Conservation (phyloP, 345 rosid genomes). For the Populus tremula region DNA sequence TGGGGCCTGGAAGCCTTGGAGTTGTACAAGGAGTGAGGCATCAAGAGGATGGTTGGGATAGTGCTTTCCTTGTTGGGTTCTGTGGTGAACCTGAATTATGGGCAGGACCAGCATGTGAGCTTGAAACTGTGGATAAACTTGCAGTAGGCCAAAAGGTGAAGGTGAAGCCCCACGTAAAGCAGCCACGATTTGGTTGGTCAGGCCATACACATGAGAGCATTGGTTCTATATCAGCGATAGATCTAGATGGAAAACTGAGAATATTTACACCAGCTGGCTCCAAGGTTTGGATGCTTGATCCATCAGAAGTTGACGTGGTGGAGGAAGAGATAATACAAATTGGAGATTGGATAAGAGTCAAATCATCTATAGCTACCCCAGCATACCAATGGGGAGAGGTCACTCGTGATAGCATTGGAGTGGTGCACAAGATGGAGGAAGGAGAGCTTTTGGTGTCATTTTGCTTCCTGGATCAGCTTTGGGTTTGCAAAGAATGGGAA, state of each 20-base stretch:
- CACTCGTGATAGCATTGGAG: conserved; percentile 81
- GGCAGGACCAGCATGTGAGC: conserved; percentile 70
- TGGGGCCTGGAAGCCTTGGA: conserved; percentile 80
- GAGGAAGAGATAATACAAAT: conserved; percentile 76
- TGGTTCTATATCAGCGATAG: conserved; percentile 82
- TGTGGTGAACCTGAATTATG: conserved; percentile 94
- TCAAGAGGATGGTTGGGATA: conserved; percentile 81
- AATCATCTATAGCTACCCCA: conserved; percentile 63
- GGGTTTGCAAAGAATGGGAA: conserved; percentile 90
- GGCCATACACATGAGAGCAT: conserved; percentile 77
- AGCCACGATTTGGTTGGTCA: conserved; percentile 97
- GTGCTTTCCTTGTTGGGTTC: conserved; percentile 68
- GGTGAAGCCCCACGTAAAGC: conserved; percentile 74
- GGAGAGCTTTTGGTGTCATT: conserved; percentile 80
- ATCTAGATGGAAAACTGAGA: conserved; percentile 90
- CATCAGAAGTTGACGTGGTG: conserved; percentile 77
- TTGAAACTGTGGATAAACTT: conserved; percentile 65
- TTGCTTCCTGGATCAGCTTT: conserved; percentile 85
- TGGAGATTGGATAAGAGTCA: conserved; percentile 90
- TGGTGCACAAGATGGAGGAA: conserved; percentile 77
- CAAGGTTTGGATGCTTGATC: conserved; percentile 96
- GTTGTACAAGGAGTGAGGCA: conserved; percentile 83
- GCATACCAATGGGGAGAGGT: conserved; percentile 97
- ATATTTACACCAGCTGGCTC: conserved; percentile 88
- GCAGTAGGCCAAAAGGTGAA: conserved; percentile 67